Evolutionary conservation across 2,329 filamentous ascomycete species (phyloP), one percentile per base, ranked within the genome.

Genomic region (Pseudophaeomoniella oleicola): DNA sequence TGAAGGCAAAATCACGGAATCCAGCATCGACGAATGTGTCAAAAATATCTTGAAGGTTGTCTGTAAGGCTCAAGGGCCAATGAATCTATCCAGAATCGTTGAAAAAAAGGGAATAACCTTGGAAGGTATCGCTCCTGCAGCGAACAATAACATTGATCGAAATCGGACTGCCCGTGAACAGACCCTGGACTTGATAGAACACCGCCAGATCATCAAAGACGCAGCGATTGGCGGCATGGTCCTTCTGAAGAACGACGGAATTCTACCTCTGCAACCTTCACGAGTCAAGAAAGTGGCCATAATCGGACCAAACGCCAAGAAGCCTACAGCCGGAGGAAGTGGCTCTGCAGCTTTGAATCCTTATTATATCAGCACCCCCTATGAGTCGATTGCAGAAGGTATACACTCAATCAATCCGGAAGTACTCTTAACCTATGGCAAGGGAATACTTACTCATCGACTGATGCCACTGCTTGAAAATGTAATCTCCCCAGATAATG

Each of bases 321-420:
- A 44, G 15, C 50, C 54, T 5, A 44, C 58, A 5, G 53, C 54
- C 16, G 43, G 52, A 2, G 57, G 56, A 4, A 47, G 57, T 13
- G 50, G 57, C 3, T 50, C 56, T 37, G 49, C 55, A 2, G 50
- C 50, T 5, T 47, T 59, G 31, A 52, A 54, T 17, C 49, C 54
- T 2, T 53, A 58, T 32, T 52, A 55, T 35, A 46, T 47, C 10
- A 44, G 56, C 19, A 49, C 54, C 0, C 46, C 56, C 3, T 55
- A 50, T 43, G 48, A 58, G 0, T 54, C 46, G 1, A 43, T 56
- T 0, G 39, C 39, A 4, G 48, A 53, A 16, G 45, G 36, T 5
- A 13, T 38, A 16, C 36, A 44, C 22, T 43, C 41, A 3, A 19
- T 40, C 2, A 32, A 34, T 1, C 33, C 48, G 2, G n/a, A n/a